Evolutionary conservation across 495 filamentous ascomycete species (phyloP).

Genomic region (Aspergillus diversus): DNA sequence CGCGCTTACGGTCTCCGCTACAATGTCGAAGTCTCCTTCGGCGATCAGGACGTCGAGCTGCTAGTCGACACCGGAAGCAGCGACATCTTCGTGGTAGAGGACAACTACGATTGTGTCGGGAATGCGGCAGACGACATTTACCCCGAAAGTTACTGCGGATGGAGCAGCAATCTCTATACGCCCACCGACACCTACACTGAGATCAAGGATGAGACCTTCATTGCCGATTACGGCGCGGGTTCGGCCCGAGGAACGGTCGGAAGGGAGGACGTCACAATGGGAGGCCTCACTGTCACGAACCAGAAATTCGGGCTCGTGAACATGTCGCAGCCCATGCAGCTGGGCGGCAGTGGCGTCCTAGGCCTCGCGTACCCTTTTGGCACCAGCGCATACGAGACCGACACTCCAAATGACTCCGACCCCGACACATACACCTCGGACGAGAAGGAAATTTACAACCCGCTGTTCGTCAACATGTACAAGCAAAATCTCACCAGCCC

Average conservation of each 20-base stretch:
- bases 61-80: slow-evolving; percentile 65
- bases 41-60: slow-evolving; percentile 44
- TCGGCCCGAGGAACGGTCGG: slow-evolving; percentile 59
- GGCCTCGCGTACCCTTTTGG: slow-evolving; percentile 64
- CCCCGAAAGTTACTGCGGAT: slow-evolving; percentile 42
- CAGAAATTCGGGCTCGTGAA: slow-evolving; percentile 60
- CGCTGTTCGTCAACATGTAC: slow-evolving; percentile 62
- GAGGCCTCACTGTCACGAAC: slow-evolving; percentile 51
- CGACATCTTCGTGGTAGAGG: slow-evolving; percentile 61
- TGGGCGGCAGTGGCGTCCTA: slow-evolving; percentile 55
- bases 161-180: slow-evolving; percentile 52
- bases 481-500: slow-evolving; percentile 54
- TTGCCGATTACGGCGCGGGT: slow-evolving; percentile 62
- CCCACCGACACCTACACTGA: slow-evolving; percentile 41
- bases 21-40: slow-evolving; percentile 28
- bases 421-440: slow-evolving; percentile 24
- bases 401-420: slow-evolving; percentile 28
- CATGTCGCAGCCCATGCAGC: slow-evolving; percentile 50
- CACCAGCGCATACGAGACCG: slow-evolving; percentile 35
- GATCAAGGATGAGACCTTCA: slow-evolving; percentile 56
- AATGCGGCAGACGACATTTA: slow-evolving; percentile 18
- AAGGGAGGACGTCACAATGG: slow-evolving; percentile 58
- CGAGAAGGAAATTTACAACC: slow-evolving; percentile 50
- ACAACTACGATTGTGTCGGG: slow-evolving; percentile 51
- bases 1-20: slow-evolving; percentile 28